These are phyloP conservation scores for Isochrysis galbana DNA, from an alignment of 78 protist genomes.

Conservation along the genomic window DNA sequence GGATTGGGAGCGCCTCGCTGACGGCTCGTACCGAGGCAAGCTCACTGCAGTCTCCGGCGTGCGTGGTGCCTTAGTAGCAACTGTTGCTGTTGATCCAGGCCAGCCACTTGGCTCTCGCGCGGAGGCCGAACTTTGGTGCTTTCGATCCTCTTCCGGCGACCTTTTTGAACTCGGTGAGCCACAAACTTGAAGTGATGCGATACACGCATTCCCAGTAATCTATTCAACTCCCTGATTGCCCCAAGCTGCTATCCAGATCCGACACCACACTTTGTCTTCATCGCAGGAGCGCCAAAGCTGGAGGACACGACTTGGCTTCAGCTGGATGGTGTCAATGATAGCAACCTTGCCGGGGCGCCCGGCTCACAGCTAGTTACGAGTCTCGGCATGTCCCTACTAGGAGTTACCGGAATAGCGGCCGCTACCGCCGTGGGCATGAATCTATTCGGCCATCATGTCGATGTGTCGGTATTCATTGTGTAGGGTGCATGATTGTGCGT, in stretches of 20 bases:
- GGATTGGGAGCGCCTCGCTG: background rate
- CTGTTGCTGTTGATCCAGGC: background rate
- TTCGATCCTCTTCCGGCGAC: background rate
- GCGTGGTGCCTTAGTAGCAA: background rate
- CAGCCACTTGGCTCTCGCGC: background rate
- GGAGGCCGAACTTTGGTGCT: background rate
- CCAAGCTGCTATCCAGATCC: background rate
- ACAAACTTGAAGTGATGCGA: too few species aligned
- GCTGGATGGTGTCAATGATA: background rate
- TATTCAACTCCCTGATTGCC: background rate
- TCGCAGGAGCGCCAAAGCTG: background rate
- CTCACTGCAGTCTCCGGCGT: background rate
- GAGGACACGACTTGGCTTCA: background rate
- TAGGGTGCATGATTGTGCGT: too few species aligned
- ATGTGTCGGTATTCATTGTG: background rate
- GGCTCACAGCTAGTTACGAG: background rate
- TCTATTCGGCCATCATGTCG: background rate
- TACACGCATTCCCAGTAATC: too few species aligned
- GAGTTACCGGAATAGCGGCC: background rate
- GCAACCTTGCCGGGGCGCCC: background rate
- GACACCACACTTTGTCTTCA: background rate
- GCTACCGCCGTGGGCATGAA: background rate
- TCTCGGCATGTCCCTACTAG: background rate
- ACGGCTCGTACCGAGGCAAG: background rate
- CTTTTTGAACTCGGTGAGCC: background rate